Conservation (phyloP, 805 yeast genomes). For the Saccharomycodes ludwigii region DNA sequence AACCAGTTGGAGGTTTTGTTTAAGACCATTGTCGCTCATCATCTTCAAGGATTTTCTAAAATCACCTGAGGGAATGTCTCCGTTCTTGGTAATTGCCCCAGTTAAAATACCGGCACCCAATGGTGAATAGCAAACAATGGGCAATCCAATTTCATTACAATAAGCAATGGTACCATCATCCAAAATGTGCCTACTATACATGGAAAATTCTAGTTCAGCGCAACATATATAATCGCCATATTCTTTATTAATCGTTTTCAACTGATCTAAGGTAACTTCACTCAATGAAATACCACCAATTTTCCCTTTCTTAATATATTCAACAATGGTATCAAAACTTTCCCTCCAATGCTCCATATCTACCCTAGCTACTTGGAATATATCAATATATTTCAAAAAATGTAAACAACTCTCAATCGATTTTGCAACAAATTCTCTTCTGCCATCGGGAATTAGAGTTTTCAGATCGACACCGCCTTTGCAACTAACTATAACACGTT, state of each 20-base stretch:
- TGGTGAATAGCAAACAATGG: slow-evolving; percentile 75
- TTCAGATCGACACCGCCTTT: slow-evolving; percentile 47
- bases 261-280: slow-evolving; percentile 54
- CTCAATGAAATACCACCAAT: slow-evolving; percentile 64
- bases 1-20: slow-evolving; percentile 39
- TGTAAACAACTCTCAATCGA: slow-evolving; percentile 35
- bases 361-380: slow-evolving; percentile 66
- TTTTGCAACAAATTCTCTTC: slow-evolving; percentile 31
- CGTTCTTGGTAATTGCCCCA: slow-evolving; percentile 36
- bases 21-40: slow-evolving; percentile 45
- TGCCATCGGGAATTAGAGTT: slow-evolving; percentile 35
- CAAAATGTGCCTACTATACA: slow-evolving; percentile 52
- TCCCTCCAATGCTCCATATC: slow-evolving; percentile 51
- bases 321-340: slow-evolving; percentile 42
- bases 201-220: slow-evolving; percentile 71
- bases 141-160: slow-evolving; percentile 45
- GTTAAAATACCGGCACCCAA: slow-evolving; percentile 69
- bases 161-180: slow-evolving; percentile 51
- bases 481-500: slow-evolving; percentile 46
- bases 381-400: slow-evolving; percentile 36
- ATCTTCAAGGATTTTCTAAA: slow-evolving; percentile 39
- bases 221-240: slow-evolving; percentile 41
- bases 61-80: slow-evolving; percentile 46
- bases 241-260: slow-evolving; percentile 43
- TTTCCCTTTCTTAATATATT: slow-evolving; percentile 44